A percentile compares a stretch with the other conserved stretches of the same genome.
These are phyloP conservation scores for Sordariomycetes sp. DNA, from an alignment of 2,329 filamentous ascomycete species.

Conservation along the genomic window DNA sequence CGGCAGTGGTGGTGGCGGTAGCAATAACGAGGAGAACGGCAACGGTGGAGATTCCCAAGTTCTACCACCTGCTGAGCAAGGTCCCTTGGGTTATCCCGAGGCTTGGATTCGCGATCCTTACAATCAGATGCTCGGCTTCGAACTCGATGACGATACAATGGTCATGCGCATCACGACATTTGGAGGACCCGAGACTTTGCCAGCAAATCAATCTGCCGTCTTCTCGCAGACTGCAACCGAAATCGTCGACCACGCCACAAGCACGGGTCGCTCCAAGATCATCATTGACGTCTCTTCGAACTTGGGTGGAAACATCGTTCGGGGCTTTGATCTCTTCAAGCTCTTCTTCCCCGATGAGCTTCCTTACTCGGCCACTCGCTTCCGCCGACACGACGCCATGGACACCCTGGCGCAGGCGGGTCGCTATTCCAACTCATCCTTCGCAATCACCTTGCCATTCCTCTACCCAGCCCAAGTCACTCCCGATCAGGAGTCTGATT, in stretches of 20 bases:
- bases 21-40: background rate
- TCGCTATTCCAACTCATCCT: background rate
- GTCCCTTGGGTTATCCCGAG: background rate
- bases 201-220: background rate
- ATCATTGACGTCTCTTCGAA: constrained; percentile 57
- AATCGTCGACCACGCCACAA: background rate
- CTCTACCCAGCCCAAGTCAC: background rate
- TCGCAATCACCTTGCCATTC: no score
- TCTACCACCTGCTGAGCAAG: background rate
- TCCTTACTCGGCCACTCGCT: background rate
- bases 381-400: background rate
- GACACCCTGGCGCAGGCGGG: background rate
- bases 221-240: background rate
- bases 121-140: background rate
- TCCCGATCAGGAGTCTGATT: background rate
- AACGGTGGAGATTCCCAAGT: background rate
- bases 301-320: constrained; percentile 41
- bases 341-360: constrained; percentile 19
- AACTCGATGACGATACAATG: background rate
- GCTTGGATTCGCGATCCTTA: background rate
- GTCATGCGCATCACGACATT: background rate
- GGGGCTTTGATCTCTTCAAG: constrained; percentile 38
- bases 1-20: background rate
- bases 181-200: background rate
- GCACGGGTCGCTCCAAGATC: constrained; percentile 30